Conservation (phyloP, 164 flowering plant genomes). For the Vitis amurensis region DNA sequence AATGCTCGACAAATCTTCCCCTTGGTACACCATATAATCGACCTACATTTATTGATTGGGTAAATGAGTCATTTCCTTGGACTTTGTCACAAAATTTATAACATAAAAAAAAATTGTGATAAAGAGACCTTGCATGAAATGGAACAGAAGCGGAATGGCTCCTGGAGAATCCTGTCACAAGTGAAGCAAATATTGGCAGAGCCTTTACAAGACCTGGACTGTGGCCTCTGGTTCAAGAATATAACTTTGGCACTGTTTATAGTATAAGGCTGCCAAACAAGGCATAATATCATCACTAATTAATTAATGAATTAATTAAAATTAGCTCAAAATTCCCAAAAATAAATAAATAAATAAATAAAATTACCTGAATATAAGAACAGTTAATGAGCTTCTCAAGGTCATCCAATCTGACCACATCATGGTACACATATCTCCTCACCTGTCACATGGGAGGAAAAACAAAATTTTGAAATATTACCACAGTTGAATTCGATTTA, state of each 20-base stretch:
- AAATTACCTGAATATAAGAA: constrained; percentile 66
- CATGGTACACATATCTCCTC: constrained; percentile 86
- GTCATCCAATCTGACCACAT: constrained; percentile 80
- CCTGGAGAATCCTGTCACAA: constrained; percentile 86
- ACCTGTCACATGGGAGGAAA: constrained; percentile 41
- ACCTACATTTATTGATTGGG: constrained; percentile 44
- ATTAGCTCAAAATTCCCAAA: constrained; percentile 49
- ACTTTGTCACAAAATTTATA: too few species aligned
- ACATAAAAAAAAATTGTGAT: too few species aligned
- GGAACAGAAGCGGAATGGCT: constrained; percentile 80
- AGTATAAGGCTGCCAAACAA: constrained; percentile 66
- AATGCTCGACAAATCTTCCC: constrained; percentile 62
- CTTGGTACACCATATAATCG: constrained; percentile 55
- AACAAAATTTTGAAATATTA: background rate
- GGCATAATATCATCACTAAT: background rate
- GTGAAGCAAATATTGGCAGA: constrained; percentile 65
- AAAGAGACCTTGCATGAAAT: constrained; percentile 86
- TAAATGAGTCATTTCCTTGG: background rate
- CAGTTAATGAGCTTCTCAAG: constrained; percentile 91
- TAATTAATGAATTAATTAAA: background rate
- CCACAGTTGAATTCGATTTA: too few species aligned
- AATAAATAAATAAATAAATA: too few species aligned
- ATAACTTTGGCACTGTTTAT: constrained; percentile 83
- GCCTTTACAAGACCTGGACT: constrained; percentile 64
- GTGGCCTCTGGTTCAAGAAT: constrained; percentile 78